Base-by-base conservation (phyloP, 257 asterid species). In the Nicotiana tomentosiformis region DNA sequence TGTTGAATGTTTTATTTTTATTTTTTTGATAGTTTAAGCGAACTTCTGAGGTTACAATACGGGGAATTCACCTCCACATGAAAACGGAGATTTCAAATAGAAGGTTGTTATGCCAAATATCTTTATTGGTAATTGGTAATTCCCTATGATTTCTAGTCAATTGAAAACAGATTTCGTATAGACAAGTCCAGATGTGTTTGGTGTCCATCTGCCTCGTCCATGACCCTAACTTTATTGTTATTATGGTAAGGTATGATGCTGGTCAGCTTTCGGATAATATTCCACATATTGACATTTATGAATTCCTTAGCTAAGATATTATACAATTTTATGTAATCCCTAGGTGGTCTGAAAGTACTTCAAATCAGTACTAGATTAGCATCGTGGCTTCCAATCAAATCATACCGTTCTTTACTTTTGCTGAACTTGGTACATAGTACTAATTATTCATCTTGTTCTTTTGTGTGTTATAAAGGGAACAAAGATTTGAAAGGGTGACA, bases 401-500 rank as follows among this genome's bases (percentile, higher is more conserved):
- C 53, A 26, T 20, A 37, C 0, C 23, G 32, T 51, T 76, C 11
- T 74, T 68, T 60, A 20, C 39, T 66, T 87, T 30, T 82, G 78
- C 30, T 49, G 62, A 62, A 68, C 10, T 7, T 69, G 32, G 10
- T 68, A 1, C 18, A 53, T 55, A 55, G 3, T 17, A 55, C n/a
- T 15, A 55, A 37, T n/a, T 5, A 10, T n/a, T 37, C 11, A n/a
- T 69, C 18, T n/a, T 69, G 57, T 1, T 23, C 0, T 69, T 69
- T 69, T 10, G 57, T 69, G 56, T 39, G 56, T 69, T n/a, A 67
- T 82, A 85, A 83, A 95, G 99, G 86, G 98, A 93, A 55, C 97
- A 95, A 90, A 90, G 98, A 85, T 89, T 95, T 74, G 90, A 95
- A 83, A 91, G 98, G 87, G 97, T 95, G 82, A 93, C 98, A 3